Conservation (phyloP, 345 rosid genomes). For the Crucihimalaya himalaica region DNA sequence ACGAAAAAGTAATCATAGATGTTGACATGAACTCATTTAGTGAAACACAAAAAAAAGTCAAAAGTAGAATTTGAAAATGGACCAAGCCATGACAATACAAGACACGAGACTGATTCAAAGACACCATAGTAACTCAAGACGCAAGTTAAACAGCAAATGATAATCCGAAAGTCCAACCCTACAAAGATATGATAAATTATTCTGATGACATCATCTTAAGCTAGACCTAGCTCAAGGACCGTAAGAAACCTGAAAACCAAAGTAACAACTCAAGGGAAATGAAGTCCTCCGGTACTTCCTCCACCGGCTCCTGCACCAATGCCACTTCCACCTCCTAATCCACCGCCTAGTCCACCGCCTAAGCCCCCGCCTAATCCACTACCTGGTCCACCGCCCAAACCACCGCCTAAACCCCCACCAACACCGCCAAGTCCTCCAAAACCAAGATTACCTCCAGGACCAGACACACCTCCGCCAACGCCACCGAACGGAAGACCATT, state of each 20-base stretch:
- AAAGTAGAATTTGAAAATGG: slow-evolving; percentile 27
- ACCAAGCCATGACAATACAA: slow-evolving; percentile 33
- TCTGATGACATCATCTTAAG: slow-evolving; percentile 22
- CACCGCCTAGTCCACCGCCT: slow-evolving; percentile 33
- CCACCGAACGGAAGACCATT: slow-evolving; percentile 59
- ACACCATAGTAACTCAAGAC: slow-evolving; percentile 26
- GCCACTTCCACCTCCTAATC: slow-evolving; percentile 34
- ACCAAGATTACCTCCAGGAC: slow-evolving; percentile 43
- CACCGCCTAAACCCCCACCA: slow-evolving; percentile 41
- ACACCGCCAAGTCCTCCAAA: slow-evolving; percentile 40
- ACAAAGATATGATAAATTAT: slow-evolving; percentile 20
- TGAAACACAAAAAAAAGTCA: slow-evolving; percentile 25
- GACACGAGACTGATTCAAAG: slow-evolving; percentile 14
- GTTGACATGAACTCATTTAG: slow-evolving; percentile 26
- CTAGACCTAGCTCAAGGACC: slow-evolving; percentile 29
- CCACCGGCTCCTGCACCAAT: slow-evolving; percentile 40
- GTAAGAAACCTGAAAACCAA: slow-evolving; percentile 10
- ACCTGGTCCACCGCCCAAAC: slow-evolving; percentile 39
- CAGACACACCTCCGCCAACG: slow-evolving; percentile 57
- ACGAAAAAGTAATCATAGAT: not conserved
- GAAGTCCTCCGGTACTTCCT: slow-evolving; percentile 38
- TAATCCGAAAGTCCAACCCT: not conserved
- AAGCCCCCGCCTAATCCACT: slow-evolving; percentile 39
- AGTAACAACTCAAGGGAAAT: slow-evolving; percentile 36
- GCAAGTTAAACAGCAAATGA: slow-evolving; percentile 24